A percentile compares a stretch with the other conserved stretches of the same genome.
These are phyloP conservation scores for Adansonia gregorii DNA, from an alignment of 441 rosid genomes.

Conservation along the genomic window DNA sequence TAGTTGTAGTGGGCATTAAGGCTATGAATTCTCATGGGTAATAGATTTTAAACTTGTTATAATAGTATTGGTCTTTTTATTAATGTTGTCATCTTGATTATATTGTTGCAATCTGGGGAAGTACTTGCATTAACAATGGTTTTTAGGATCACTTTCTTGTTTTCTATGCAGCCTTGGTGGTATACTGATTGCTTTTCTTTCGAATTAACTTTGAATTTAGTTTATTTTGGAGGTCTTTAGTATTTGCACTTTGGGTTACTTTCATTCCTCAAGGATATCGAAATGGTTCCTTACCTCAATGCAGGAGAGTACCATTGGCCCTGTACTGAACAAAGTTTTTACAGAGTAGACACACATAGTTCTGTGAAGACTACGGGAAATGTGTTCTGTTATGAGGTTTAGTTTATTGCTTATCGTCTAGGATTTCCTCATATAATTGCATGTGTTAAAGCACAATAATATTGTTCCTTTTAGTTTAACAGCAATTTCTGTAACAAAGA, in stretches of 20 bases:
- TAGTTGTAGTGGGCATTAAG: background rate
- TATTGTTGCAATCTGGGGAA: background rate
- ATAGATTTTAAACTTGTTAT: constrained; percentile 23
- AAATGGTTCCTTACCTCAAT: constrained; percentile 26
- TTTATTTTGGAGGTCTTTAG: constrained; percentile 10
- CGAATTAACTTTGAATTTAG: background rate
- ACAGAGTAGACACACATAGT: constrained; percentile 91
- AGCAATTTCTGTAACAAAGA: constrained; percentile 51
- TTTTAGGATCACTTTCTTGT: background rate
- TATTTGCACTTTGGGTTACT: constrained; percentile 12
- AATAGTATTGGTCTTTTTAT: background rate
- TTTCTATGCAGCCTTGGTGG: background rate
- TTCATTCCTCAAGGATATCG: constrained; percentile 15
- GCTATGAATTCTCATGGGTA: constrained; percentile 5
- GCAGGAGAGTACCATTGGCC: constrained; percentile 88
- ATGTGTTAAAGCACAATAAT: constrained; percentile 24
- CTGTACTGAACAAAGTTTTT: constrained; percentile 89
- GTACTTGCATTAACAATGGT: background rate
- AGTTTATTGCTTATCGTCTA: constrained; percentile 22
- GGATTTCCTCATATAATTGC: constrained; percentile 17
- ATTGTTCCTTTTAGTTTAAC: constrained; percentile 28
- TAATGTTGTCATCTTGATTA: constrained; percentile 3
- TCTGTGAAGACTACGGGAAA: constrained; percentile 89
- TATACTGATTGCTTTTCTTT: background rate
- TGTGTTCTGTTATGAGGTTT: constrained; percentile 88